These are phyloP conservation scores for Coffea eugenioides DNA, from an alignment of 257 asterid genomes.

Conservation along the genomic window DNA sequence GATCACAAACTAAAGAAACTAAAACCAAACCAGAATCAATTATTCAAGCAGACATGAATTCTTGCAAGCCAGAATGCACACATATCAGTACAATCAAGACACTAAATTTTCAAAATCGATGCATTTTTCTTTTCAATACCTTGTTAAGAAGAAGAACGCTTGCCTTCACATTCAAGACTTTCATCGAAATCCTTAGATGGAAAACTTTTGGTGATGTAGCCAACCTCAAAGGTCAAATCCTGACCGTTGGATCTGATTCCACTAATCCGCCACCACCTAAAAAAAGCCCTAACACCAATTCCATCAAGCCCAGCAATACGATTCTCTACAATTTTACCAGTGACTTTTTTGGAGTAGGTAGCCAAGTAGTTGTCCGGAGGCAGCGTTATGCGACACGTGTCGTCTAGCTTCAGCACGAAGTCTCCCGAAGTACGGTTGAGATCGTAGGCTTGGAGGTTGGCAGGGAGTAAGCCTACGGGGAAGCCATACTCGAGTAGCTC, in stretches of 20 bases:
- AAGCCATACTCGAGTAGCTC: slow-evolving; percentile 70
- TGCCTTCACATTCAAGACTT: slow-evolving; percentile 74
- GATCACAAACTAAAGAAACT: background rate
- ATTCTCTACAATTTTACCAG: slow-evolving; percentile 71
- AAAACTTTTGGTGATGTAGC: slow-evolving; percentile 76
- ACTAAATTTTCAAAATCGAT: background rate
- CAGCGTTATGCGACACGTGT: slow-evolving; percentile 63
- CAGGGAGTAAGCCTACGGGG: slow-evolving; percentile 75
- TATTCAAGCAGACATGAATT: background rate
- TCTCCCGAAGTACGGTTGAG: slow-evolving; percentile 64
- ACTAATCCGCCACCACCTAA: slow-evolving; percentile 94
- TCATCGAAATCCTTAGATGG: slow-evolving; percentile 68
- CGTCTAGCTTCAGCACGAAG: slow-evolving; percentile 52
- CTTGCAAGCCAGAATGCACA: too few species aligned
- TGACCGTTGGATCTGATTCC: slow-evolving; percentile 76
- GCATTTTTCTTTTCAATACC: slow-evolving; percentile 1
- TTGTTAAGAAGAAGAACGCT: slow-evolving; percentile 50
- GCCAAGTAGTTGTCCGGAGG: slow-evolving; percentile 97
- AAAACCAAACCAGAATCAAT: background rate
- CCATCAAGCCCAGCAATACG: slow-evolving; percentile 88
- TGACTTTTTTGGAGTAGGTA: slow-evolving; percentile 55
- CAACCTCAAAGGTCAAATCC: slow-evolving; percentile 82
- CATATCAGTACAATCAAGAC: too few species aligned
- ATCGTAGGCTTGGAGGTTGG: slow-evolving; percentile 45
- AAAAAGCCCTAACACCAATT: slow-evolving; percentile 86